These are phyloP conservation scores for Chloranthus sessilifolius DNA, from an alignment of 164 flowering plant species.

Conservation along the genomic window DNA sequence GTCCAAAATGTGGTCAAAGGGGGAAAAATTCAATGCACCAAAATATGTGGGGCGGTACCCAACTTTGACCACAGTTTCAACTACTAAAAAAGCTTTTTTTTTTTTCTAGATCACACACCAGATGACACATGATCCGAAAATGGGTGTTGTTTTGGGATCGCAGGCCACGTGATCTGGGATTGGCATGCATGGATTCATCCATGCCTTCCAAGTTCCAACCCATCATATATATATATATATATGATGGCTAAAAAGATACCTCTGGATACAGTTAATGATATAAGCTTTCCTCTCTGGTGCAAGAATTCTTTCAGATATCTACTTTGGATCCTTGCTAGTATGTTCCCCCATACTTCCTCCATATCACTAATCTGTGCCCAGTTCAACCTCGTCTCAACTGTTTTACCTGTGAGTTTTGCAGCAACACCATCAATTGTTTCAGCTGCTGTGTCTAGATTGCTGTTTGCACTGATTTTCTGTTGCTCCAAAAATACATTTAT, in stretches of 20 bases:
- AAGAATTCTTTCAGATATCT: slow-evolving; percentile 25
- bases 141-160: no score
- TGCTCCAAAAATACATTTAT: slow-evolving; percentile 9
- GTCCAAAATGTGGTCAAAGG: no score
- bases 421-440: slow-evolving; percentile 7
- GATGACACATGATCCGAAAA: no score
- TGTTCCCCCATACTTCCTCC: slow-evolving; percentile 28
- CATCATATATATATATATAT: no score
- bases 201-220: no score
- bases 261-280: slow-evolving; percentile 29
- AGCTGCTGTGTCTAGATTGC: slow-evolving; percentile 2
- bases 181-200: no score
- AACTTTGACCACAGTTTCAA: neutral
- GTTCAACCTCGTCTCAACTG: slow-evolving; percentile 10
- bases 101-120: neutral
- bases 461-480: slow-evolving; percentile 4
- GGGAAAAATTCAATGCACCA: no score
- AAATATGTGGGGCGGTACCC: no score
- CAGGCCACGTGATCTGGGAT: no score
- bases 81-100: neutral
- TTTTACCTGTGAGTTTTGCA: slow-evolving; percentile 6
- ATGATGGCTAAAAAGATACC: no score
- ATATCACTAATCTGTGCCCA: slow-evolving; percentile 18
- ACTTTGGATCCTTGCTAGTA: slow-evolving; percentile 20
- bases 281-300: slow-evolving; percentile 21